These are phyloP conservation scores for Chenopodium quinoa DNA, from an alignment of 148 eudicot genomes.

Conservation along the genomic window DNA sequence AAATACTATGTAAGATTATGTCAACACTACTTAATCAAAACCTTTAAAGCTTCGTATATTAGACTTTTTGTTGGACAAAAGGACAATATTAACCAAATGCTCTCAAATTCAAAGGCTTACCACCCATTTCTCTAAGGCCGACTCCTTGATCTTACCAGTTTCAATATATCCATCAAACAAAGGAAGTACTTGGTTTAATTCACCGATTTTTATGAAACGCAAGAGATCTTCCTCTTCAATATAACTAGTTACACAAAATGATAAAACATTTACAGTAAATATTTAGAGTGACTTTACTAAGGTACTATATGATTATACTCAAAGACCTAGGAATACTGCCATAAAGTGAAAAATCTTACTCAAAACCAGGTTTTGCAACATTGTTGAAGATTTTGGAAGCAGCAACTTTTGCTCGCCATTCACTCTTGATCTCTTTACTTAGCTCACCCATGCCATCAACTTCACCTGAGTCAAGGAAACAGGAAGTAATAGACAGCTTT, in stretches of 20 bases:
- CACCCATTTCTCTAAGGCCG: slow-evolving; percentile 75
- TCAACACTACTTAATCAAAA: background rate
- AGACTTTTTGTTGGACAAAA: background rate
- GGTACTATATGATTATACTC: background rate
- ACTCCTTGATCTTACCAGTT: slow-evolving; percentile 60
- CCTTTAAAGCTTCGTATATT: background rate
- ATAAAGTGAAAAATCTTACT: slow-evolving; percentile 39
- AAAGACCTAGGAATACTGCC: background rate
- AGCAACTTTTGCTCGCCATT: slow-evolving; percentile 69
- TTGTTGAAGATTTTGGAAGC: slow-evolving; percentile 63
- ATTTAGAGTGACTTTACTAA: slow-evolving; percentile 21
- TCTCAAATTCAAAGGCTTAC: slow-evolving; percentile 32
- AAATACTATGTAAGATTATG: background rate
- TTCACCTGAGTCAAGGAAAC: slow-evolving; percentile 37
- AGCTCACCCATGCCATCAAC: slow-evolving; percentile 48
- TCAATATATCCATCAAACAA: slow-evolving; percentile 63
- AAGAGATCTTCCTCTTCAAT: slow-evolving; percentile 77
- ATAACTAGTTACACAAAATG: slow-evolving; percentile 38
- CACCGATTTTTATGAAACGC: slow-evolving; percentile 57
- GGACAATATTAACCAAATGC: background rate
- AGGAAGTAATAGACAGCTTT: slow-evolving; percentile 59
- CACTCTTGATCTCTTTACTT: slow-evolving; percentile 57
- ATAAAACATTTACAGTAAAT: slow-evolving; percentile 53
- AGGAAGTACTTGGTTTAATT: slow-evolving; percentile 49
- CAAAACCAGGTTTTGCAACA: slow-evolving; percentile 55